Evolutionary conservation across 441 rosid genomes (phyloP).

Genomic region (Metrosideros polymorpha): DNA sequence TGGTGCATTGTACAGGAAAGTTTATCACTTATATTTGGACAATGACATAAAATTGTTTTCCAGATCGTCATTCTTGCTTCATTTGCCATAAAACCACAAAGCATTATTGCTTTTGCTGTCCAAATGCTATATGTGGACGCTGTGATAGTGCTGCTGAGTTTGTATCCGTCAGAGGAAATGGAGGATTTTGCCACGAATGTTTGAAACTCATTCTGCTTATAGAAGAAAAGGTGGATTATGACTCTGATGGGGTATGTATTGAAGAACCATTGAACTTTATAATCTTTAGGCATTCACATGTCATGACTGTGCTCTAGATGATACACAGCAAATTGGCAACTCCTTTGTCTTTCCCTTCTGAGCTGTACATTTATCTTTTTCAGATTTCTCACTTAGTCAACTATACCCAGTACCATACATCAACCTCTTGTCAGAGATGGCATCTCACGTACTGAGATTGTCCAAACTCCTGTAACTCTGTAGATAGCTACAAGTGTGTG

Average conservation of each 20-base stretch:
- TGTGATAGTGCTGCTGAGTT: conserved; percentile 30
- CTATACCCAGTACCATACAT: background rate
- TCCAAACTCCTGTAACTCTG: background rate
- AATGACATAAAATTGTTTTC: background rate
- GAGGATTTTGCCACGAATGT: conserved; percentile 39
- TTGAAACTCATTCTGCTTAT: conserved; percentile 30
- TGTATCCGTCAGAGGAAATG: conserved; percentile 24
- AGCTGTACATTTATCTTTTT: background rate
- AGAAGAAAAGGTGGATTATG: conserved; percentile 32
- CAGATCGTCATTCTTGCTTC: conserved; percentile 51
- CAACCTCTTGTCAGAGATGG: background rate
- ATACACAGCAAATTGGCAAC: background rate
- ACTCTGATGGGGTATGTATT: conserved; percentile 31
- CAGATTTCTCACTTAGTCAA: background rate
- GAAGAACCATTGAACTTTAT: background rate
- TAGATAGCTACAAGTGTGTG: background rate
- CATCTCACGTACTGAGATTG: background rate
- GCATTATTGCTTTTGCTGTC: conserved; percentile 47
- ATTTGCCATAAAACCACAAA: conserved; percentile 30
- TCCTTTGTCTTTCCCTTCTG: background rate
- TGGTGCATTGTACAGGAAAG: background rate
- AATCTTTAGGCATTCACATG: background rate
- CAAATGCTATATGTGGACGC: conserved; percentile 32
- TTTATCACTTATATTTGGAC: background rate
- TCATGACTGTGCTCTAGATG: background rate